Percentiles rank a stretch among this genome's conserved stretches.
phyloP scores from a whole-genome alignment of 1,139 yeast species.

The Pichia sp. region DNA sequence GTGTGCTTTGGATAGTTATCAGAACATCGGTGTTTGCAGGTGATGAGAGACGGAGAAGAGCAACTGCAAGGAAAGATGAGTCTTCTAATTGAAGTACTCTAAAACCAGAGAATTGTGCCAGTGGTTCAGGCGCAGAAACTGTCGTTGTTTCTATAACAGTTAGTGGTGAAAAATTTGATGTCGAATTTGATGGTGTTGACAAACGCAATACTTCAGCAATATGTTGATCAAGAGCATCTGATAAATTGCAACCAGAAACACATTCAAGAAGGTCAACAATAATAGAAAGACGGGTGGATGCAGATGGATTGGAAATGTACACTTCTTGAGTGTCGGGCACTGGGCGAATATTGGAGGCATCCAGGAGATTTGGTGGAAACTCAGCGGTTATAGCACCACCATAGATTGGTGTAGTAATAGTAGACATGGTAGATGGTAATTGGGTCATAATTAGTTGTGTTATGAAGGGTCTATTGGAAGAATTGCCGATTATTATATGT shows the following conservation, averaged over 20 bases:
- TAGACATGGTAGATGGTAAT: neutral
- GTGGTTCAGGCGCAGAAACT: neutral
- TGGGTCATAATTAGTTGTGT: no score
- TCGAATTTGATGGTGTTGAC: slow-evolving; percentile 15
- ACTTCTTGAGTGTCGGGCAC: slow-evolving; percentile 91
- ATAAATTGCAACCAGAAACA: slow-evolving; percentile 34
- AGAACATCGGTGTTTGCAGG: slow-evolving; percentile 10
- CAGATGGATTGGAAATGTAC: slow-evolving; percentile 41
- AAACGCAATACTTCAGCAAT: slow-evolving; percentile 34
- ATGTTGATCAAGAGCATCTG: slow-evolving; percentile 37
- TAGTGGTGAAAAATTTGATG: slow-evolving; percentile 1
- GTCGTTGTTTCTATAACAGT: neutral
- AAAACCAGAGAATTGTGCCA: neutral
- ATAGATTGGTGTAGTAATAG: slow-evolving; percentile 33
- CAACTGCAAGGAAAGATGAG: neutral
- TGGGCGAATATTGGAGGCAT: slow-evolving; percentile 68
- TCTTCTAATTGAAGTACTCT: neutral
- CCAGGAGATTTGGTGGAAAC: slow-evolving; percentile 53
- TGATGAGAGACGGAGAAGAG: slow-evolving; percentile 2
- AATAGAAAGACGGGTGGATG: slow-evolving; percentile 45
- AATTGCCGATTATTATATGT: no score
- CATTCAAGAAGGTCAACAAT: slow-evolving; percentile 67
- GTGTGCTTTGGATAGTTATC: slow-evolving; percentile 1
- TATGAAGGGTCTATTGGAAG: no score
- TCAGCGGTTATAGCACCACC: slow-evolving; percentile 71